Evolutionary conservation across 169 alveolate species (phyloP).

Genomic region (Eimeria brunetti): DNA sequence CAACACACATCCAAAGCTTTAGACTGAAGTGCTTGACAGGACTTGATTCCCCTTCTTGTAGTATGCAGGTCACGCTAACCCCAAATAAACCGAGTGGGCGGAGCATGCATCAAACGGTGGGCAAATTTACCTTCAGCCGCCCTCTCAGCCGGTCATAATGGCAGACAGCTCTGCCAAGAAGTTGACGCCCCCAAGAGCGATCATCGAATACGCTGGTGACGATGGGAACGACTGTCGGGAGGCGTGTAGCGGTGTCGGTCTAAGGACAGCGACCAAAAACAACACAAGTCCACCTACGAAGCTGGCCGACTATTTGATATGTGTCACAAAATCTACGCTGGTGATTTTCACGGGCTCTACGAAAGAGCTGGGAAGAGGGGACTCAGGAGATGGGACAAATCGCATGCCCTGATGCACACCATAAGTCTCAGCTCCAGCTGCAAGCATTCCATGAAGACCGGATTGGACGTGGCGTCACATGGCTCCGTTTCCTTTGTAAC

Average conservation of each 20-base stretch:
- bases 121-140: constrained; percentile 67
- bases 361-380: not conserved
- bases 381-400: not conserved
- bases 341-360: not conserved
- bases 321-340: not conserved
- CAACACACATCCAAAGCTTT: not conserved
- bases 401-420: constrained; percentile 21
- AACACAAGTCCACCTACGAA: not conserved
- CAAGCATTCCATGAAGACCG: constrained; percentile 90
- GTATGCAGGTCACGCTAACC: not conserved
- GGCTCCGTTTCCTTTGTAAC: constrained; percentile 86
- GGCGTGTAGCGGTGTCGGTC: constrained; percentile 85
- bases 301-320: not conserved
- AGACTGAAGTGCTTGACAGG: not conserved
- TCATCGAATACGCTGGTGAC: constrained; percentile 82
- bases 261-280: constrained; percentile 18
- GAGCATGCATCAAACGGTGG: not conserved
- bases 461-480: constrained; percentile 85
- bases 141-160: constrained; percentile 84
- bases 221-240: constrained; percentile 86
- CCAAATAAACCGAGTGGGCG: not conserved
- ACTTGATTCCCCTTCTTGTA: not conserved
- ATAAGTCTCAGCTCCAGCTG: constrained; percentile 79
- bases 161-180: constrained; percentile 85
- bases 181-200: constrained; percentile 85